Evolutionary conservation across 2,329 filamentous ascomycete genomes (phyloP).

Genomic region (Clonostachys solani): DNA sequence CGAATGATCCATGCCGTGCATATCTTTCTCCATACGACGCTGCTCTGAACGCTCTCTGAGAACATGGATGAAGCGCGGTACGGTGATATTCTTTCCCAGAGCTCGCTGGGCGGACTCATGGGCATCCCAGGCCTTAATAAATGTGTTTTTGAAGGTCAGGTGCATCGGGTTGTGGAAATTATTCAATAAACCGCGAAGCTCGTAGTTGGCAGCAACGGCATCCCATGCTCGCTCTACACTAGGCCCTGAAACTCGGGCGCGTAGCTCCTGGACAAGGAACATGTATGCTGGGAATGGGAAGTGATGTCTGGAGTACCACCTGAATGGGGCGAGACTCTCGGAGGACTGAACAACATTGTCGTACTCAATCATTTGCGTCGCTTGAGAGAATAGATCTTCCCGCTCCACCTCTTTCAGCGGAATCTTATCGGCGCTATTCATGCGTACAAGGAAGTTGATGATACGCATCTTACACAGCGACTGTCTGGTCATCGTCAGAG

Average conservation of each 20-base stretch:
- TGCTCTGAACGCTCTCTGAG: constrained; percentile 39
- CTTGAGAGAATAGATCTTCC: constrained; percentile 47
- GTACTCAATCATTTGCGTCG: constrained; percentile 54
- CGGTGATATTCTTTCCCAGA: constrained; percentile 33
- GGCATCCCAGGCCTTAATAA: constrained; percentile 61
- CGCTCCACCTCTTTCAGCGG: constrained; percentile 40
- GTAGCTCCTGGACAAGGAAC: constrained; percentile 53
- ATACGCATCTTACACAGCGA: constrained; percentile 53
- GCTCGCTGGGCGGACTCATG: constrained; percentile 42
- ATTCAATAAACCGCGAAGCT: constrained; percentile 42
- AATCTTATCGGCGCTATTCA: constrained; percentile 30
- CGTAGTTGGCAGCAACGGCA: constrained; percentile 50
- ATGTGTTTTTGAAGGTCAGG: constrained; percentile 49
- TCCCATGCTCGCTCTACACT: constrained; percentile 56
- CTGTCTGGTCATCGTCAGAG: constrained; percentile 51
- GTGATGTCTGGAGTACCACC: constrained; percentile 56
- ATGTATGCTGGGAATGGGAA: constrained; percentile 60
- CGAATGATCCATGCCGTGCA: constrained; percentile 6
- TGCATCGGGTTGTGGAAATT: constrained; percentile 52
- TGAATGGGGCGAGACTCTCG: constrained; percentile 45
- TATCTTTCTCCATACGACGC: constrained; percentile 21
- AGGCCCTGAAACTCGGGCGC: constrained; percentile 44
- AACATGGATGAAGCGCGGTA: constrained; percentile 41
- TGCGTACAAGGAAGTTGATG: constrained; percentile 47
- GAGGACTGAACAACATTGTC: constrained; percentile 51